phyloP scores from a whole-genome alignment of 2,329 filamentous ascomycete species.

The Hymenoscyphus salicellus region DNA sequence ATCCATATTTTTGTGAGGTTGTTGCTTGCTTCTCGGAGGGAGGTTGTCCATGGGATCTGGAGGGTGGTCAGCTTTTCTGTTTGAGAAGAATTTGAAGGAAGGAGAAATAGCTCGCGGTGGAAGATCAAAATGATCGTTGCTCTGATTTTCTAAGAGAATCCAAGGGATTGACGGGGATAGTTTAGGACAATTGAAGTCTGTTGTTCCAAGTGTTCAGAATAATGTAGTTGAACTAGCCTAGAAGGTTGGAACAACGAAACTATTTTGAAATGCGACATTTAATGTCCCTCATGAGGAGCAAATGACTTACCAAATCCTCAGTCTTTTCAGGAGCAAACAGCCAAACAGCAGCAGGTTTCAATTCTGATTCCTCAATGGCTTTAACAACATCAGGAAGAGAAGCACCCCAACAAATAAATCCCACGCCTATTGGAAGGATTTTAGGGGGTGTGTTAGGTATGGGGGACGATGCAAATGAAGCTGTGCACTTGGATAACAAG shows the following conservation, averaged over 20 bases:
- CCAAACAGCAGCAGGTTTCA: conserved; percentile 10
- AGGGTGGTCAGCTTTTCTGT: neutral
- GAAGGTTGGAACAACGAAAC: too few relatives aligned
- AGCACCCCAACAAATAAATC: conserved; percentile 36
- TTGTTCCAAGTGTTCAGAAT: too few relatives aligned
- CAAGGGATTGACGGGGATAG: too few relatives aligned
- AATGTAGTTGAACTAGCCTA: too few relatives aligned
- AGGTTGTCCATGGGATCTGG: conserved; percentile 10
- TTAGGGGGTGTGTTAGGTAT: conserved; percentile 7
- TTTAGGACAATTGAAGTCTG: too few relatives aligned
- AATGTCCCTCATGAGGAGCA: too few relatives aligned
- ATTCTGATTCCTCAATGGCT: neutral
- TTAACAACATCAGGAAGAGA: conserved; percentile 4
- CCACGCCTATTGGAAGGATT: conserved; percentile 44
- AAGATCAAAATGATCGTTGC: too few relatives aligned
- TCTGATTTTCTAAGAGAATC: too few relatives aligned
- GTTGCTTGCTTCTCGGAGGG: conserved; percentile 10
- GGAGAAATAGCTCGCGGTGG: too few relatives aligned
- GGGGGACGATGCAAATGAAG: conserved; percentile 10
- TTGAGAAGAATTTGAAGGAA: neutral
- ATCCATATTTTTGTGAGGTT: conserved; percentile 29
- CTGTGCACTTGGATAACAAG: conserved; percentile 28
- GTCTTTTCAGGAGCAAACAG: neutral
- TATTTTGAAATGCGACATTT: too few relatives aligned
- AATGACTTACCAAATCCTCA: conserved; percentile 12